Evolutionary conservation across 805 yeast genomes (phyloP).

Genomic region (Metschnikowia kofuensis): DNA sequence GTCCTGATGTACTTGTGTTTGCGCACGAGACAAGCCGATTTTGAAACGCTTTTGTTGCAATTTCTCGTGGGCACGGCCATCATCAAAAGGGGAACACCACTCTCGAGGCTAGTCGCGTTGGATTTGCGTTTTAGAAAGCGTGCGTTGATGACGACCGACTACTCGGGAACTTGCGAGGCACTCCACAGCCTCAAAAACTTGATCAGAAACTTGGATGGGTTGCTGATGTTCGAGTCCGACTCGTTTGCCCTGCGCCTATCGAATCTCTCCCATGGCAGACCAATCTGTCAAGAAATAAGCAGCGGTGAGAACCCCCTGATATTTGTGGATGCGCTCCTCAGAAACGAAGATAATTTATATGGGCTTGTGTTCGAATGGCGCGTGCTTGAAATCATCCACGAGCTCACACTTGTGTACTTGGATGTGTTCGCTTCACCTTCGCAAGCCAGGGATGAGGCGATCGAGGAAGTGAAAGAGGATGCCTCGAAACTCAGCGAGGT

Average conservation of each 20-base stretch:
- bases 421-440: conserved; percentile 10
- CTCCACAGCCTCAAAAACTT: conserved; percentile 24
- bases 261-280: conserved; percentile 23
- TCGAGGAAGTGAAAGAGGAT: conserved; percentile 15
- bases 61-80: conserved; percentile 30
- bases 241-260: conserved; percentile 24
- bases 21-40: conserved; percentile 26
- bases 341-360: conserved; percentile 23
- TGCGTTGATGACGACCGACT: conserved; percentile 29
- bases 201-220: conserved; percentile 31
- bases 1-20: conserved; percentile 28
- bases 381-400: conserved; percentile 31
- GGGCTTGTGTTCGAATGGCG: conserved; percentile 35
- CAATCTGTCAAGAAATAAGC: conserved; percentile 25
- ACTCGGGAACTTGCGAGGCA: conserved; percentile 24
- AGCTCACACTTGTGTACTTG: conserved; percentile 30
- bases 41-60: conserved; percentile 33
- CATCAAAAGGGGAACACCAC: conserved; percentile 19
- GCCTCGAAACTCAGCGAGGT: conserved; percentile 16
- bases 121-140: conserved; percentile 26
- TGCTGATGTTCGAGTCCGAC: conserved; percentile 28
- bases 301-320: conserved; percentile 29
- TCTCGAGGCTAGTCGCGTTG: conserved; percentile 20
- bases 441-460: conserved; percentile 12
- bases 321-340: conserved; percentile 29